These are phyloP conservation scores for Basidioascus undulatus DNA, from an alignment of 768 basidiomycete genomes.

Conservation along the genomic window DNA sequence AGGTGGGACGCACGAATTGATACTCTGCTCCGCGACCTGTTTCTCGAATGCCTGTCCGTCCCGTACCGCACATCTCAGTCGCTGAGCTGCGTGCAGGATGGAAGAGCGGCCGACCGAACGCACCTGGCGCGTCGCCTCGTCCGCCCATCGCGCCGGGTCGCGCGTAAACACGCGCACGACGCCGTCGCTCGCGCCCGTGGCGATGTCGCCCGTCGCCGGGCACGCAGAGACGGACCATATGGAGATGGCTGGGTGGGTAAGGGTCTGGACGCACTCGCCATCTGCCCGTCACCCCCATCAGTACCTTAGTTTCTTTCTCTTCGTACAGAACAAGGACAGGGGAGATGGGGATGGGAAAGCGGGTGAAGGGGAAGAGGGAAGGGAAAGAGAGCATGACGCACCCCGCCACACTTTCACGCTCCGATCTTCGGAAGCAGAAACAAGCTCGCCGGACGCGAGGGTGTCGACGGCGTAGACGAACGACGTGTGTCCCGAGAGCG, in stretches of 20 bases:
- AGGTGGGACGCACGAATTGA: constrained; percentile 31
- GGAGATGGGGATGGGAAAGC: background rate
- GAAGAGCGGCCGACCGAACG: too few species aligned
- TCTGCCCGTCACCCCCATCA: constrained; percentile 24
- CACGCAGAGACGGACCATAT: constrained; percentile 73
- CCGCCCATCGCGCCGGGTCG: constrained; percentile 43
- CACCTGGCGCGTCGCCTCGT: constrained; percentile 19
- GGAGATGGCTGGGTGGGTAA: constrained; percentile 82
- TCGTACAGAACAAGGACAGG: background rate
- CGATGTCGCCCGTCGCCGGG: constrained; percentile 64
- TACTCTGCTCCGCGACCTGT: constrained; percentile 45
- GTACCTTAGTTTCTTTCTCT: background rate
- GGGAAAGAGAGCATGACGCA: constrained; percentile 17
- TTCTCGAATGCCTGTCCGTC: constrained; percentile 37
- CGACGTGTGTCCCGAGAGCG: constrained; percentile 80
- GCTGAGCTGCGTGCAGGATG: too few species aligned
- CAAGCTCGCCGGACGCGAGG: constrained; percentile 54
- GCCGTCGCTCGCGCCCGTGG: constrained; percentile 74
- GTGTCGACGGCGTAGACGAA: constrained; percentile 81
- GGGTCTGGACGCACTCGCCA: constrained; percentile 65
- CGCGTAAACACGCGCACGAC: constrained; percentile 61
- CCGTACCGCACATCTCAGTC: too few species aligned
- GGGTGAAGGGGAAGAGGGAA: background rate
- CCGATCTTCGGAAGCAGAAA: constrained; percentile 86
- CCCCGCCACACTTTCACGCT: constrained; percentile 78